phyloP scores from a whole-genome alignment of 1,284 basidiomycete species.

The Papiliotrema nemorosa region DNA sequence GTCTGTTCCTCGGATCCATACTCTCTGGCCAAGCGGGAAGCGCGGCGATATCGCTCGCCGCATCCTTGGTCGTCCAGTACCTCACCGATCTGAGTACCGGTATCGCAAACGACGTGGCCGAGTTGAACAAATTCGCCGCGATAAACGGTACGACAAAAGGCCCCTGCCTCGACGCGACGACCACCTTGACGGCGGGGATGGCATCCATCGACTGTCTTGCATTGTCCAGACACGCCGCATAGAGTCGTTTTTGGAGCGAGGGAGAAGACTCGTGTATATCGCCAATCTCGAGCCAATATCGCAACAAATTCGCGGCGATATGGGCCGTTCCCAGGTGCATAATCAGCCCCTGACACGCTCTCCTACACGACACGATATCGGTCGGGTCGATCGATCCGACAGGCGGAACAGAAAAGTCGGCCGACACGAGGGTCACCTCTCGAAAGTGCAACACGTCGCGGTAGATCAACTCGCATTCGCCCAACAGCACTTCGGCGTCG shows the following conservation, averaged over 20 bases:
- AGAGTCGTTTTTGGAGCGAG: conserved; percentile 2
- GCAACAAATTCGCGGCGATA: conserved; percentile 6
- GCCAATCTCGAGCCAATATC: conserved; percentile 10
- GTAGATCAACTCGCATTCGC: conserved; percentile 3
- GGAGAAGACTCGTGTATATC: conserved; percentile 4
- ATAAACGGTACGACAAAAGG: conserved; percentile 13
- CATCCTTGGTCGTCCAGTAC: neutral
- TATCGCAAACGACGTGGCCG: conserved; percentile 16
- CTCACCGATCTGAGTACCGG: conserved; percentile 17
- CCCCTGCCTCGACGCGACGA: conserved; percentile 7
- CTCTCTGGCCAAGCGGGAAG: neutral
- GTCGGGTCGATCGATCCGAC: conserved; percentile 5
- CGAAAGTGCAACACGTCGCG: conserved; percentile 8
- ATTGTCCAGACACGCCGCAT: conserved; percentile 13
- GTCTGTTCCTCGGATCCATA: neutral
- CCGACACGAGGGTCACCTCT: conserved; percentile 1
- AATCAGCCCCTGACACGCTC: conserved; percentile 4
- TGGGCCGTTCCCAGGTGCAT: conserved; percentile 8
- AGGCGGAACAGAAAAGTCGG: neutral
- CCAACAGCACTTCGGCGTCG: neutral
- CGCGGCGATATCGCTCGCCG: neutral
- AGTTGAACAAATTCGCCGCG: conserved; percentile 17
- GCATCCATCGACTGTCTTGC: conserved; percentile 7
- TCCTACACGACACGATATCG: conserved; percentile 3
- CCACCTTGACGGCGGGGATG: conserved; percentile 8